phyloP scores from a whole-genome alignment of 345 rosid genomes.

The Physaria fendleri region DNA sequence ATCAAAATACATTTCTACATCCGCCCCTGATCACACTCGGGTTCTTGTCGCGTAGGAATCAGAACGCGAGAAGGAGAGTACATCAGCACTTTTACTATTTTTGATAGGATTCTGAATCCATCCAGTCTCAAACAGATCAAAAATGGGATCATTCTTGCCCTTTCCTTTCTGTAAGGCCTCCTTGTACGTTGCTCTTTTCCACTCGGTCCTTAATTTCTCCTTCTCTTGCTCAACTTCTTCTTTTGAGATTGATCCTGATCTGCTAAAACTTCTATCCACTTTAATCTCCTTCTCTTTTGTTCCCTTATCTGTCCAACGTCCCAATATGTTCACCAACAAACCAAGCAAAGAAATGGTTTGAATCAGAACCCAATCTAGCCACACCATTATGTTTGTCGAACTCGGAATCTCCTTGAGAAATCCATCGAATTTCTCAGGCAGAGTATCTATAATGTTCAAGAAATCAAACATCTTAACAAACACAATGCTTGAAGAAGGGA shows the following conservation, averaged over 20 bases:
- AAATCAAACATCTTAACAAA: constrained; percentile 43
- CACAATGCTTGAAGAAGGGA: constrained; percentile 41
- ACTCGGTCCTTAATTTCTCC: no score
- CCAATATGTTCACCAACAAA: constrained; percentile 20
- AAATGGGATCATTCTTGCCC: constrained; percentile 36
- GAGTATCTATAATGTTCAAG: constrained; percentile 31
- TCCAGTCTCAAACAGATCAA: constrained; percentile 48
- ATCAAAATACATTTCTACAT: no score
- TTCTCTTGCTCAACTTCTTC: constrained; percentile 4
- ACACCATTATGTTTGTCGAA: constrained; percentile 27
- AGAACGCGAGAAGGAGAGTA: constrained; percentile 14
- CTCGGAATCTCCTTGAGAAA: constrained; percentile 23
- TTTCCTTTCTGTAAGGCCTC: constrained; percentile 49
- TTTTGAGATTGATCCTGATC: constrained; percentile 18
- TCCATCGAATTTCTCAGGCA: constrained; percentile 47
- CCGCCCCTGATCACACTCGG: not conserved
- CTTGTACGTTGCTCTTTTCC: constrained; percentile 36
- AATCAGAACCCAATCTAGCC: constrained; percentile 32
- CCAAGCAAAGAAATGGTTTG: constrained; percentile 37
- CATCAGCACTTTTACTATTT: constrained; percentile 17
- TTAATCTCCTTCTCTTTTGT: constrained; percentile 52
- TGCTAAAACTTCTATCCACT: constrained; percentile 32
- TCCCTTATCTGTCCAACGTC: constrained; percentile 27
- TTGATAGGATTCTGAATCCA: constrained; percentile 41
- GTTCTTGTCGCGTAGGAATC: constrained; percentile 5